phyloP scores from a whole-genome alignment of 2,329 filamentous ascomycete genomes.

The Tolypocladium inflatum region DNA sequence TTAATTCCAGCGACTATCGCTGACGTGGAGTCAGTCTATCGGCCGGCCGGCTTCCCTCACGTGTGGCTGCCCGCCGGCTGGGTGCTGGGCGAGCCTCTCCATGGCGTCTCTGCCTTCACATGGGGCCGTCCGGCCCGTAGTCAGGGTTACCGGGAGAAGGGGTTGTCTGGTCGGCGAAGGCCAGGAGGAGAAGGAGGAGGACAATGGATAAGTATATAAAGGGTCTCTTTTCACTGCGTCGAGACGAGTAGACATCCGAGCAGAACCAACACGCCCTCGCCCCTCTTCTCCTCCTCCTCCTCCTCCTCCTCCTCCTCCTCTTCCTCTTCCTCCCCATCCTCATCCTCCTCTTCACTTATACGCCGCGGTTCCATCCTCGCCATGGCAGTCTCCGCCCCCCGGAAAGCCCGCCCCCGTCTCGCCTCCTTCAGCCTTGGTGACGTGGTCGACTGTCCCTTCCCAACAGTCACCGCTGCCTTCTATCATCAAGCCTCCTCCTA shows the following conservation, averaged over 20 bases:
- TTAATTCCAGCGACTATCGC: constrained; percentile 1
- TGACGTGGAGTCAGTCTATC: background rate
- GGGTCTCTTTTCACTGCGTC: constrained; percentile 3
- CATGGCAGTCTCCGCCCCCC: constrained; percentile 5
- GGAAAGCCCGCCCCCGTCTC: constrained; percentile 3
- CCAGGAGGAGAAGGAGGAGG: background rate
- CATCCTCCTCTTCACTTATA: background rate
- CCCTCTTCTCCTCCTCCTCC: background rate
- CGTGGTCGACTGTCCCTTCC: constrained; percentile 19
- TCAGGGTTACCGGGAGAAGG: constrained; percentile 5
- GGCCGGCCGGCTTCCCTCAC: background rate
- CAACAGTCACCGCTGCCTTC: constrained; percentile 28
- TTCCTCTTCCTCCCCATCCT: background rate
- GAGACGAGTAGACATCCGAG: background rate
- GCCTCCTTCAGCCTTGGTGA: constrained; percentile 6
- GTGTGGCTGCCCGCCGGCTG: background rate
- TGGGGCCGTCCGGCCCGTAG: constrained; percentile 1
- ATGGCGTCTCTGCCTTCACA: background rate
- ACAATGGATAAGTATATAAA: constrained; percentile 8
- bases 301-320: background rate
- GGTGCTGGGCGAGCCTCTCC: background rate
- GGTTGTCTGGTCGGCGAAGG: background rate
- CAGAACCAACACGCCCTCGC: background rate
- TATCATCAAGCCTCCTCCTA: constrained; percentile 24
- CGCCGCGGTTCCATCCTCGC: background rate